A percentile compares a stretch with the other conserved stretches of the same genome.
Conservation (phyloP, 805 yeast genomes). For the Citeromyces nyonsensis region DNA sequence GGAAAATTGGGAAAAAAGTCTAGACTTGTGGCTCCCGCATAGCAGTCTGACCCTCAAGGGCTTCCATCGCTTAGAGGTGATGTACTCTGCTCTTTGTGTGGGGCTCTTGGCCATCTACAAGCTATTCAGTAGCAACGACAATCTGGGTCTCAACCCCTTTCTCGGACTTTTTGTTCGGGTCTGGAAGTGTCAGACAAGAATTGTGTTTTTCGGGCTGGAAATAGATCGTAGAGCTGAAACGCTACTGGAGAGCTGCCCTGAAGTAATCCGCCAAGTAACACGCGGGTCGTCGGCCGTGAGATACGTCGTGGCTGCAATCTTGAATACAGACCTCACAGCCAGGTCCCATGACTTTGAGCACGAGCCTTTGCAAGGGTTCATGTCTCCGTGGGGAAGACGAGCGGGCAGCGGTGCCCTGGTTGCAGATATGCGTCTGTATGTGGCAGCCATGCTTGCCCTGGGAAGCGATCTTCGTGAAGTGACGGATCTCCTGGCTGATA, state of each 20-base stretch:
- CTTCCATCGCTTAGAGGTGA: conserved; percentile 21
- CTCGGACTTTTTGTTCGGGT: conserved; percentile 34
- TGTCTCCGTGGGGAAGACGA: conserved; percentile 54
- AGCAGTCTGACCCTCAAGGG: conserved; percentile 10
- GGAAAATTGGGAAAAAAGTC: conserved; percentile 14
- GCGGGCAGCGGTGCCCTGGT: conserved; percentile 42
- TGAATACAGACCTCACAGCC: conserved; percentile 29
- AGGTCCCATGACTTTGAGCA: conserved; percentile 41
- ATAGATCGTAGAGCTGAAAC: conserved; percentile 31
- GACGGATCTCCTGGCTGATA: conserved; percentile 34
- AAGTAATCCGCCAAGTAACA: conserved; percentile 28
- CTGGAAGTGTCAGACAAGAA: conserved; percentile 55
- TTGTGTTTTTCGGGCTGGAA: conserved; percentile 44
- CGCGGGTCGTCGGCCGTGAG: conserved; percentile 54
- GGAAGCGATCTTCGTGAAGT: conserved; percentile 31
- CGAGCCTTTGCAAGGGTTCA: conserved; percentile 40
- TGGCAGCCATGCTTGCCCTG: conserved; percentile 35
- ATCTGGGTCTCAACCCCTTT: conserved; percentile 45
- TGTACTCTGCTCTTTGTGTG: conserved; percentile 27
- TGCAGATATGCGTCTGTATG: conserved; percentile 41
- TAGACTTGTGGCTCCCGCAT: conserved; percentile 21
- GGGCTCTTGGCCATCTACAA: conserved; percentile 27
- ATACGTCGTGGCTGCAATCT: conserved; percentile 40
- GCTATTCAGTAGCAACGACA: conserved; percentile 19
- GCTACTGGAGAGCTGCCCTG: conserved; percentile 23